Base-by-base conservation (phyloP, 164 flowering plant species). In the Chimonanthus praecox region DNA sequence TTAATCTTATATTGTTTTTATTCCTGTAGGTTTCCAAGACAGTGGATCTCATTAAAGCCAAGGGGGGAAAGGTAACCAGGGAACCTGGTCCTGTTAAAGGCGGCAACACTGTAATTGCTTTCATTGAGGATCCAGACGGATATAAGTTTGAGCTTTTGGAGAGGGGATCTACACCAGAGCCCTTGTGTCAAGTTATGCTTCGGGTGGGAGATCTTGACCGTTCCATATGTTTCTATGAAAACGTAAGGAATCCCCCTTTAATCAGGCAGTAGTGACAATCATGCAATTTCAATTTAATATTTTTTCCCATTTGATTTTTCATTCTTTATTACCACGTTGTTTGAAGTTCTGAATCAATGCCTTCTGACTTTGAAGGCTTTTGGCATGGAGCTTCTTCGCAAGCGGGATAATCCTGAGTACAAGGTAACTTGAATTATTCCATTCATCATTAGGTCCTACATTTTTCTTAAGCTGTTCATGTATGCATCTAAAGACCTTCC, bases 31-130 rank as follows among this genome's bases (percentile, higher is more conserved):
- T 94, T 79, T 79, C 82, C 61, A 95, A 92, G 81, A 89, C 94
- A 11, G 97, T 93, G 71, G 99, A 95, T 63, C 94, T 95, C 66
- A 74, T 96, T 80, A 94, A 91, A 80, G 99, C 95, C 44, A 96
- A 96, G 84, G 99, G 99, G 73, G 99, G 99, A 6, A 96, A 83
- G 77, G 97, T 96, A 63, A 96, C 97, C 58, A 77, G 98, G 77
- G 99, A 96, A 82, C 92, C 98, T 76, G 99, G 99, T 73, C 94
- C 98, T 71, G 97, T 94, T 64, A 94, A 96, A 88, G 98, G 98
- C 74, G 99, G 99, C 67, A 92, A 65, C 3, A 85, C 98, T n/a
- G 94, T 94, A 7, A 96, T 94, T 83, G 99, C 99, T 68, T 93
- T 96, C 78, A 73, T 96, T 74, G 97, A 96, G 81, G 99, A 96